These are phyloP conservation scores for Neonectria punicea DNA, from an alignment of 2,329 filamentous ascomycete species.

Conservation along the genomic window DNA sequence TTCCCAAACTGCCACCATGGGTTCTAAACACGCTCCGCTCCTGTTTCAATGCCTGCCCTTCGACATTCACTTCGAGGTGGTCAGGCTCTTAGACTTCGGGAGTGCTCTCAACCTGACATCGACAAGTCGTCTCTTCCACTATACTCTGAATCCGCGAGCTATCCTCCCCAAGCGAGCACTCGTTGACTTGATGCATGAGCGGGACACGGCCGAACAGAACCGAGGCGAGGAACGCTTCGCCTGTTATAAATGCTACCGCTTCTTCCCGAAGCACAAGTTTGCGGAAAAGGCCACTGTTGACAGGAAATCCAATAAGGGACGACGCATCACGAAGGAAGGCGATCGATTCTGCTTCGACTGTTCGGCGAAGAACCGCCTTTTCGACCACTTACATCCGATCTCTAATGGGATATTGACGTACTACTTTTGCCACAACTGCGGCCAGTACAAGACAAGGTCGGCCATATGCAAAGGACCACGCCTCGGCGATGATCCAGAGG, in stretches of 20 bases:
- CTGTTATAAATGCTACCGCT: constrained; percentile 29
- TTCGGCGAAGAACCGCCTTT: constrained; percentile 8
- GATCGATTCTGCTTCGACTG: constrained; percentile 34
- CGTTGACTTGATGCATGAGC: constrained; percentile 9
- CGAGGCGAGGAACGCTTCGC: constrained; percentile 16
- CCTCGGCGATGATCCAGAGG: neutral
- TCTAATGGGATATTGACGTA: constrained; percentile 26
- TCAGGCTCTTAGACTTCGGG: constrained; percentile 16
- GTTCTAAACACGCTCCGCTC: neutral
- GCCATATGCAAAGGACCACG: constrained; percentile 20
- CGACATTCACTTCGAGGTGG: constrained; percentile 32
- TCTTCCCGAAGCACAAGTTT: constrained; percentile 31
- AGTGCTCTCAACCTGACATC: constrained; percentile 22
- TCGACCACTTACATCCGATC: constrained; percentile 13
- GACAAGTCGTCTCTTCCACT: constrained; percentile 28
- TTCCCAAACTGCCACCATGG: constrained; percentile 22
- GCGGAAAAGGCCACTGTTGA: neutral
- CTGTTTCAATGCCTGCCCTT: constrained; percentile 29
- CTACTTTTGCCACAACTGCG: constrained; percentile 38
- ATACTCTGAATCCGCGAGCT: constrained; percentile 12
- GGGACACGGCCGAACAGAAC: constrained; percentile 13
- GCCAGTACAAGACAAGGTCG: constrained; percentile 26
- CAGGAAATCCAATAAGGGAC: neutral
- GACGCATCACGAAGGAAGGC: neutral
- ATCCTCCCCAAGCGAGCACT: neutral